Evolutionary conservation across 2,329 filamentous ascomycete species (phyloP), one percentile per base, ranked within the genome.

Genomic region (Sordariomycetes sp.): DNA sequence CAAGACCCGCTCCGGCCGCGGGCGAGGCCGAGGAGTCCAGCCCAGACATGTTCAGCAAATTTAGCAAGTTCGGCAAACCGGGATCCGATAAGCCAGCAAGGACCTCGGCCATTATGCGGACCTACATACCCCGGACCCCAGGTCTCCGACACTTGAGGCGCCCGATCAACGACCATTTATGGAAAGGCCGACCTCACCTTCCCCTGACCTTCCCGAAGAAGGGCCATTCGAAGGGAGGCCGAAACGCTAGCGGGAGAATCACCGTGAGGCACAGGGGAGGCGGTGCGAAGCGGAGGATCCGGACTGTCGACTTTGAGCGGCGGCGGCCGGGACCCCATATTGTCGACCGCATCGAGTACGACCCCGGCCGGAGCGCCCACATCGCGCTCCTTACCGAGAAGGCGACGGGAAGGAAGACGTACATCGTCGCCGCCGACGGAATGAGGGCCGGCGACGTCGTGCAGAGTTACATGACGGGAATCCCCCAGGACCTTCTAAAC

Each of bases 261-360:
- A 96, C 90, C 0, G 86, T 99, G 53, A 81, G 95, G 63, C 94
- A 99, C 75, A 85, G 87, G 59, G 94, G 94, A 68, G 94, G 92
- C 69, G 95, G 94, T 62, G 86, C 86, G 60, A 95, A 96, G 78
- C 80, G 91, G 66, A 85, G 94, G 67, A 95, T 99, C 73, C 80
- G 95, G 60, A 94, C 84, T 1, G 85, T 99, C 36, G 95, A 99
- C 71, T 99, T 96, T 69, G 76, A 84, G 62, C 86, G 94, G 57
- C 82, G 79, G 70, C 80, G 80, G 28, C 82, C 90, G 0, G 94
- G 94, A 20, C 85, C 88, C 62, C 94, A 97, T 65, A 72, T 85
- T 17, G 92, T 99, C 57, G 91, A 97, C 68, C 84, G 94, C 60
- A 94, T 99, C 66, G 94, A 99, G 70, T 91, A 97, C 70, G 95